Conservation (phyloP, 2,329 filamentous ascomycete species). For the Aspergillus fischeri region DNA sequence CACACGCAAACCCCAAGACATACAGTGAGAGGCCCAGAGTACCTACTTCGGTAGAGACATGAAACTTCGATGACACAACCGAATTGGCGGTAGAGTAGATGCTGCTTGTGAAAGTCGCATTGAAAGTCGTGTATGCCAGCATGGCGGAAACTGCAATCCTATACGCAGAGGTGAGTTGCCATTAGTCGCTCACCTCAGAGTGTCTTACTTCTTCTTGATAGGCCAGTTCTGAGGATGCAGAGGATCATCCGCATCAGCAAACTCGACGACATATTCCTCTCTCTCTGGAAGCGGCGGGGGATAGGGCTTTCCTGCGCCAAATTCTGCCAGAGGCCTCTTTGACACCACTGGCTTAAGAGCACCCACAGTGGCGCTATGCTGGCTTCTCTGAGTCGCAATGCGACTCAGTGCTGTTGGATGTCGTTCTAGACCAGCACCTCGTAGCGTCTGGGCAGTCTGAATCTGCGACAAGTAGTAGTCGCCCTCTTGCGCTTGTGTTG, state of each 20-base stretch:
- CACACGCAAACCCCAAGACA: conserved; percentile 46
- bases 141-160: conserved; percentile 25
- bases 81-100: conserved; percentile 67
- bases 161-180: not conserved
- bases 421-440: conserved; percentile 28
- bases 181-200: not conserved
- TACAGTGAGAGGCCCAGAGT: conserved; percentile 41
- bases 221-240: conserved; percentile 87
- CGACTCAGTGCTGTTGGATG: conserved; percentile 38
- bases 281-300: conserved; percentile 53
- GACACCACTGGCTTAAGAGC: conserved; percentile 27
- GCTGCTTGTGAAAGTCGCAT: conserved; percentile 54
- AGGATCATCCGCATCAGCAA: conserved; percentile 78
- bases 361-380: conserved; percentile 42
- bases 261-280: conserved; percentile 64
- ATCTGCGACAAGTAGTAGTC: conserved; percentile 26
- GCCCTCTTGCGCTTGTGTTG: conserved; percentile 18
- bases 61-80: conserved; percentile 54
- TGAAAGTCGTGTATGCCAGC: conserved; percentile 49
- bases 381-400: conserved; percentile 38
- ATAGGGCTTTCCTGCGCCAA: conserved; percentile 54
- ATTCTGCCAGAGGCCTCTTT: conserved; percentile 35
- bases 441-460: conserved; percentile 28
- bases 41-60: conserved; percentile 47
- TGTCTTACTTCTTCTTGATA: conserved; percentile 65